Evolutionary conservation across 495 filamentous ascomycete genomes (phyloP), one percentile per base, ranked within the genome.

Genomic region (Apiosordaria backusii): DNA sequence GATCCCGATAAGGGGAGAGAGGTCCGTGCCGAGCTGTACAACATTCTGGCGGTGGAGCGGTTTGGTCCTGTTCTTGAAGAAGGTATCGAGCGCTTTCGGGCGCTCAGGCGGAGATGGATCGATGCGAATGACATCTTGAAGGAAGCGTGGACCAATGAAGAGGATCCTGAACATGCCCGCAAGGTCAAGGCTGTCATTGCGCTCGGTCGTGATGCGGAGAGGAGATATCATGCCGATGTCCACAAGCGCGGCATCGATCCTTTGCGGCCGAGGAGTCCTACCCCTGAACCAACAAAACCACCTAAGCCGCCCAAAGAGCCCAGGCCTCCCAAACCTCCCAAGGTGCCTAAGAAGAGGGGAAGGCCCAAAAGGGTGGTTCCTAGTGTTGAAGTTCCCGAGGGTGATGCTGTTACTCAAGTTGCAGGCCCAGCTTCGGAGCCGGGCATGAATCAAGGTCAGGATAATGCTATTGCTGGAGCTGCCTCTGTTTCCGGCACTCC

Each of bases 1-100:
- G 90, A 93, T 66, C 91, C 91, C 0, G 83, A 87, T 62, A 81
- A 91, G 71, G 88, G 84, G 62, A 84, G 90, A 19, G 82, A 87
- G 67, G 77, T 92, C 26, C 85, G 90, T 2, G 83, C 83, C 45
- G 80, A 82, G 1, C 90, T 93, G 73, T 89, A 91, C 74, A 80
- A 85, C 55, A 86, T 86, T 1, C 78, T 95, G 16, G 87, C 85
- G 61, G 80, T 79, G 1, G 88, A 90, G 66, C 85, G 88, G 70
- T 92, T 92, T 67, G 89, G 86, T n/a, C 89, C 83, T 70, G 92
- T 90, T 74, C 70, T 87, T 1, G 88, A 91, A 72, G 86, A 89
- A 54, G 89, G 90, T 4, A 78, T 86, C 59, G 88, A 90, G 26
- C 87, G 89, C 65, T 93, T 90, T 88, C 83, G 85, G 23, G 84